Evolutionary conservation across 169 alveolate species (phyloP).

Genomic region (Plasmodium ovale): DNA sequence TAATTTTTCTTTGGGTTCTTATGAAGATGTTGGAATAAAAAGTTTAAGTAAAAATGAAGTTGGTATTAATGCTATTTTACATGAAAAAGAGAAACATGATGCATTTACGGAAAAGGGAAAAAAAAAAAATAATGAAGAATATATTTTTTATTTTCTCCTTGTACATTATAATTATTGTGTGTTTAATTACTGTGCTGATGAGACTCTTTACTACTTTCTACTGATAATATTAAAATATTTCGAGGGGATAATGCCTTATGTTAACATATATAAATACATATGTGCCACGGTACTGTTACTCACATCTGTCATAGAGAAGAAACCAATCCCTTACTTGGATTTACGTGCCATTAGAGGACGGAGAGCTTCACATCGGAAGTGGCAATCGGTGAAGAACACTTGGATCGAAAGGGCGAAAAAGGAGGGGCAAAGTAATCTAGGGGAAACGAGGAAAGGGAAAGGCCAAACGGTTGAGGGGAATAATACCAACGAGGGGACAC

Average conservation of each 20-base stretch:
- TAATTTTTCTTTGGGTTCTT: not conserved
- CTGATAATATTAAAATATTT: slow-evolving; percentile 18
- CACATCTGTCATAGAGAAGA: slow-evolving; percentile 24
- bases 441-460: too few relatives aligned
- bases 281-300: slow-evolving; percentile 18
- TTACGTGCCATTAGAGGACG: too few relatives aligned
- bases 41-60: not conserved
- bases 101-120: not conserved
- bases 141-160: slow-evolving; percentile 38
- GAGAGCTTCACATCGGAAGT: too few relatives aligned
- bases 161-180: slow-evolving; percentile 69
- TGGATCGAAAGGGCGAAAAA: too few relatives aligned
- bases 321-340: slow-evolving; percentile 22
- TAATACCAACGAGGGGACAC: too few relatives aligned
- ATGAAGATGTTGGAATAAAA: not conserved
- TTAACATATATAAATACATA: slow-evolving; percentile 53
- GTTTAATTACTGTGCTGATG: slow-evolving; percentile 16
- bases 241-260: slow-evolving; percentile 14
- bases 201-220: not conserved
- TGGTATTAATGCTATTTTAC: not conserved
- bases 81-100: not conserved
- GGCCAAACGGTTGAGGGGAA: too few relatives aligned
- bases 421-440: too few relatives aligned
- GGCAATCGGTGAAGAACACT: too few relatives aligned
- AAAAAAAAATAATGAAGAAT: slow-evolving; percentile 15